Conservation (phyloP, 768 basidiomycete species). For the Serendipita vermifera region DNA sequence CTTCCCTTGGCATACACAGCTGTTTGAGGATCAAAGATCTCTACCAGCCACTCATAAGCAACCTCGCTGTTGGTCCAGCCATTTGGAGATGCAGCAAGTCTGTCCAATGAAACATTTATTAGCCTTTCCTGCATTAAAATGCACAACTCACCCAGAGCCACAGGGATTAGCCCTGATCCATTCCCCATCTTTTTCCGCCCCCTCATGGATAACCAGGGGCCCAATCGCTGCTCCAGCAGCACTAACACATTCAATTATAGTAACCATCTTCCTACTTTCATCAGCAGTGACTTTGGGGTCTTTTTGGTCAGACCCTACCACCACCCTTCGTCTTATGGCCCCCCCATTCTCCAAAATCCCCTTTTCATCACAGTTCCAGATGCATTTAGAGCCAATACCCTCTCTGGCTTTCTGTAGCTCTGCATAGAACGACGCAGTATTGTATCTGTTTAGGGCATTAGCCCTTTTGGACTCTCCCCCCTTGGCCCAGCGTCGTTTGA, state of each 20-base stretch:
- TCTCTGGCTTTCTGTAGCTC: not conserved
- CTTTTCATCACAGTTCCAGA: conserved; percentile 1
- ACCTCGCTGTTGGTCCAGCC: conserved; percentile 32
- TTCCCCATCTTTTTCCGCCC: not conserved
- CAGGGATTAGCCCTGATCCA: not conserved
- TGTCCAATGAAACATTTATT: too few relatives aligned
- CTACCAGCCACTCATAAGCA: conserved; percentile 24
- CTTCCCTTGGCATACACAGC: conserved; percentile 16
- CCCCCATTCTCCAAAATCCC: not conserved
- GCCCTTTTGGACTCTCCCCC: not conserved
- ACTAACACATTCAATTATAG: not conserved
- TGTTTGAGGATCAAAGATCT: conserved; percentile 24
- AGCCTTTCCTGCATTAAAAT: too few relatives aligned
- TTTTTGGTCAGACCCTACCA: not conserved
- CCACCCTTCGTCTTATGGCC: not conserved
- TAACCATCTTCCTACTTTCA: conserved; percentile 5
- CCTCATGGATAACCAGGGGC: not conserved
- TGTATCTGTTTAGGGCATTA: not conserved
- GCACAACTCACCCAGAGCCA: not conserved
- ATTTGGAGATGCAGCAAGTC: conserved; percentile 26
- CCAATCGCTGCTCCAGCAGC: not conserved
- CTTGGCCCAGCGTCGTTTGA: not conserved
- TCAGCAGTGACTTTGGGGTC: not conserved
- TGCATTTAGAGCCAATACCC: not conserved
- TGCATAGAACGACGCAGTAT: not conserved